These are phyloP conservation scores for Coleophoma crateriformis DNA, from an alignment of 2,329 filamentous ascomycete genomes.

Conservation along the genomic window DNA sequence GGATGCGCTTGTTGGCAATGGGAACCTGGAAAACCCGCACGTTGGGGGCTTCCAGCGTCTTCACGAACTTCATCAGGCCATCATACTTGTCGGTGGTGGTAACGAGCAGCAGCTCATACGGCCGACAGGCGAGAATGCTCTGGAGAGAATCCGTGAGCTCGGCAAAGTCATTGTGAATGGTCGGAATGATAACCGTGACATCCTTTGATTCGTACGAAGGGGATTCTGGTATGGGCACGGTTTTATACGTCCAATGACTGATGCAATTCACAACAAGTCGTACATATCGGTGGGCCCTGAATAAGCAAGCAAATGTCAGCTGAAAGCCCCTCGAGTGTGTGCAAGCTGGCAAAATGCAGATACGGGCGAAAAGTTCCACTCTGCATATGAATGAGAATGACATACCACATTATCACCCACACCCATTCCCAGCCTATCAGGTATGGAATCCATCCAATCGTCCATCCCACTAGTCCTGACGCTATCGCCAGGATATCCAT, in stretches of 20 bases:
- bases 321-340: neutral
- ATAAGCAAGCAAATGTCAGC: slow-evolving; percentile 4
- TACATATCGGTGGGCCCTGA: slow-evolving; percentile 80
- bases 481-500: neutral
- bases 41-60: slow-evolving; percentile 51
- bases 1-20: slow-evolving; percentile 91
- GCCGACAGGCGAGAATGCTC: slow-evolving; percentile 67
- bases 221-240: slow-evolving; percentile 74
- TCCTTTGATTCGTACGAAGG: slow-evolving; percentile 65
- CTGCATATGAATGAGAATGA: neutral
- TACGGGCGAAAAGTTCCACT: no score
- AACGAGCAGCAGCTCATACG: slow-evolving; percentile 73
- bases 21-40: slow-evolving; percentile 71
- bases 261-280: slow-evolving; percentile 80
- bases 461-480: neutral
- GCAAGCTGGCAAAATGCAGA: neutral
- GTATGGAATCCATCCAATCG: neutral
- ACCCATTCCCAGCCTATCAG: slow-evolving; percentile 9
- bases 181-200: slow-evolving; percentile 91
- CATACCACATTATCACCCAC: slow-evolving; percentile 20
- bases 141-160: slow-evolving; percentile 77
- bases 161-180: slow-evolving; percentile 81
- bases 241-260: slow-evolving; percentile 83
- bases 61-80: slow-evolving; percentile 61
- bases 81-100: slow-evolving; percentile 77